Conservation (phyloP, 768 basidiomycete genomes). For the Mycena haematopus region DNA sequence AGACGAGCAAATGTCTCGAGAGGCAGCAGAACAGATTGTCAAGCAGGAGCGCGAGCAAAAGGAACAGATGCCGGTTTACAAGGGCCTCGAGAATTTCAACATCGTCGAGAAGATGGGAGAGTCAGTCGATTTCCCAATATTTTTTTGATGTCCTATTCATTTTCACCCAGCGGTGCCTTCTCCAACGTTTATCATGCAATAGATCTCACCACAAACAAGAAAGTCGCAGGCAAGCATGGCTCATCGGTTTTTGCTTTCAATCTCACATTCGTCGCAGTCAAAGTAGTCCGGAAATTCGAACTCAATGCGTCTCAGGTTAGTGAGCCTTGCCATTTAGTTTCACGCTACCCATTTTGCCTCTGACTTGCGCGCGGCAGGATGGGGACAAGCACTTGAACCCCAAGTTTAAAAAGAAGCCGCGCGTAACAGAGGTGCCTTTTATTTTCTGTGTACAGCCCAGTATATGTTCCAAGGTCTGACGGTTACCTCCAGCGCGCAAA, state of each 20-base stretch:
- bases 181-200: slow-evolving; percentile 97
- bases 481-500: slow-evolving; percentile 80
- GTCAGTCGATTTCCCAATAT: slow-evolving; percentile 54
- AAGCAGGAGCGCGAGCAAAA: slow-evolving; percentile 77
- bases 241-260: slow-evolving; percentile 19
- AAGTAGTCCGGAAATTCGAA: slow-evolving; percentile 94
- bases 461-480: slow-evolving; percentile 15
- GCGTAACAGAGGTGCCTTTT: slow-evolving; percentile 92
- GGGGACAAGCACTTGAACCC: slow-evolving; percentile 94
- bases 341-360: slow-evolving; percentile 33
- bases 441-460: slow-evolving; percentile 29
- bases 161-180: slow-evolving; percentile 79
- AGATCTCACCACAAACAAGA: slow-evolving; percentile 74
- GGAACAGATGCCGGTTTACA: slow-evolving; percentile 83
- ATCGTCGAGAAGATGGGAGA: slow-evolving; percentile 92
- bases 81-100: slow-evolving; percentile 81
- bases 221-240: slow-evolving; percentile 75
- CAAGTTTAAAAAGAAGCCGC: slow-evolving; percentile 96
- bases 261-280: slow-evolving; percentile 60
- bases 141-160: slow-evolving; percentile 31
- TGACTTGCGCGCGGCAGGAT: slow-evolving; percentile 61
- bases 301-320: slow-evolving; percentile 91
- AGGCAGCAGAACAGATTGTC: slow-evolving; percentile 71
- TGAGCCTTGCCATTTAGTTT: slow-evolving; percentile 35
- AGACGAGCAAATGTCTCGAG: slow-evolving; percentile 37